These are phyloP conservation scores for Colletotrichum sp. DNA, from an alignment of 2,329 filamentous ascomycete genomes.

Conservation along the genomic window DNA sequence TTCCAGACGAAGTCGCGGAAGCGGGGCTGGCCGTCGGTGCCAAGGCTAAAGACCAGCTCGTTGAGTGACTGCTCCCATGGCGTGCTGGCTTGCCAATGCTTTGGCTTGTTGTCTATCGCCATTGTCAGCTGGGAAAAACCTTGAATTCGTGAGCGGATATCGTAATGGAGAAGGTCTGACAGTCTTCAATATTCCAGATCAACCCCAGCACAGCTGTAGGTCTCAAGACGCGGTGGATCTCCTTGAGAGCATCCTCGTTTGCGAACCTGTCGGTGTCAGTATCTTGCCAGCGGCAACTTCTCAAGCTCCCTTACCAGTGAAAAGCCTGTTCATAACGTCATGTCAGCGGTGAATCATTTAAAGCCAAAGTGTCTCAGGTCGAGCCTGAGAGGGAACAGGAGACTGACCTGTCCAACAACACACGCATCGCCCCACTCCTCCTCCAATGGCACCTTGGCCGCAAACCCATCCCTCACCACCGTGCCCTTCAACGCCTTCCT, in stretches of 20 bases:
- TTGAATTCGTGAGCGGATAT: not conserved
- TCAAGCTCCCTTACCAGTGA: slow-evolving; percentile 59
- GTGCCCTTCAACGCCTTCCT: slow-evolving; percentile 63
- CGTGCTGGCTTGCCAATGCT: slow-evolving; percentile 58
- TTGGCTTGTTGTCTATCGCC: slow-evolving; percentile 66
- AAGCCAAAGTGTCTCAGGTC: not conserved
- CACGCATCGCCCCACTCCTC: slow-evolving; percentile 69
- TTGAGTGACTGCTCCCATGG: slow-evolving; percentile 68
- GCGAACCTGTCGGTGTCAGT: slow-evolving; percentile 63
- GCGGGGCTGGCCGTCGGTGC: slow-evolving; percentile 62
- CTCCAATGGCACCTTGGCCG: slow-evolving; percentile 59
- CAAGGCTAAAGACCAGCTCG: slow-evolving; percentile 58
- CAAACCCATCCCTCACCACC: slow-evolving; percentile 61
- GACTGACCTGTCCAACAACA: slow-evolving; percentile 67
- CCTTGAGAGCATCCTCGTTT: slow-evolving; percentile 62
- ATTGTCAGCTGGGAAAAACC: not conserved
- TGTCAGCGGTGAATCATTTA: slow-evolving; percentile 1
- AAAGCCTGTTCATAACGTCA: slow-evolving; percentile 43
- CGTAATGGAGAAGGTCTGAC: slow-evolving; percentile 45
- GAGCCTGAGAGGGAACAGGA: not conserved
- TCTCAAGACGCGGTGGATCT: slow-evolving; percentile 71
- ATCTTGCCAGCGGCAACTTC: not conserved
- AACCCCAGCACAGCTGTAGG: slow-evolving; percentile 66
- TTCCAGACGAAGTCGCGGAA: slow-evolving; percentile 72
- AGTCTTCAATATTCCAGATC: slow-evolving; percentile 79